Percentiles rank a stretch among this genome's conserved stretches.
Evolutionary conservation across 352 stramenopile genomes (phyloP).

Genomic region (Globisporangium abappressorium): DNA sequence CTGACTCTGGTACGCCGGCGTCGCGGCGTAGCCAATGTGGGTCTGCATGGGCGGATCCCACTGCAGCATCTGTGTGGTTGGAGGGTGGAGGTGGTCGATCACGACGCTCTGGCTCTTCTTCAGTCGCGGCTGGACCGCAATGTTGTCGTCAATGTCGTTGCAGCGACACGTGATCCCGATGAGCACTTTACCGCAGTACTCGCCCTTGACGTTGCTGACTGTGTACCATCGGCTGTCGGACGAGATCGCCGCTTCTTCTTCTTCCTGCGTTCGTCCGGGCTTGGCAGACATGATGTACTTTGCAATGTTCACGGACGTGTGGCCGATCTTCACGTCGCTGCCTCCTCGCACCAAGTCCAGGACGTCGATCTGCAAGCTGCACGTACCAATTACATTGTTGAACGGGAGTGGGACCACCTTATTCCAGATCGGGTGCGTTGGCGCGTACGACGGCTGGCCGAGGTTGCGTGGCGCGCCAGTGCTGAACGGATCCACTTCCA

Average conservation of each 20-base stretch:
- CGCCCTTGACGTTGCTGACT: conserved; percentile 79
- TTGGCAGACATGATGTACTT: conserved; percentile 80
- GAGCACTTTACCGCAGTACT: conserved; percentile 86
- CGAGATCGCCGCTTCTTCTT: conserved; percentile 73
- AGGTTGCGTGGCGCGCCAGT: conserved; percentile 59
- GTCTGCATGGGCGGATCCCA: conserved; percentile 38
- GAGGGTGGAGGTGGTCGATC: conserved; percentile 67
- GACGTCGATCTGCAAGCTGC: conserved; percentile 72
- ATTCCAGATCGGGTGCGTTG: conserved; percentile 83
- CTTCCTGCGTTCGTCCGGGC: conserved; percentile 23
- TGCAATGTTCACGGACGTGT: conserved; percentile 73
- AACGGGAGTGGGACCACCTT: conserved; percentile 76
- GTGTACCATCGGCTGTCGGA: conserved; percentile 82
- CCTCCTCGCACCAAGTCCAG: conserved; percentile 51
- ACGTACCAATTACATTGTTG: conserved; percentile 70
- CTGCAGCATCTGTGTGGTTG: conserved; percentile 72
- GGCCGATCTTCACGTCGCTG: conserved; percentile 47
- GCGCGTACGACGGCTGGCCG: conserved; percentile 49
- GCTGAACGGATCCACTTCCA: conserved; percentile 41
- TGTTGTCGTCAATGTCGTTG: conserved; percentile 22
- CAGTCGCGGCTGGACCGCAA: conserved; percentile 44
- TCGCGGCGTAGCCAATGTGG: conserved; percentile 33
- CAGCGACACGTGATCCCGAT: conserved; percentile 73
- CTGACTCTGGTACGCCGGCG: conserved; percentile 23
- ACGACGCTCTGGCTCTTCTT: conserved; percentile 79